phyloP scores from a whole-genome alignment of 805 yeast species.

The Scheffersomyces spartinae region DNA sequence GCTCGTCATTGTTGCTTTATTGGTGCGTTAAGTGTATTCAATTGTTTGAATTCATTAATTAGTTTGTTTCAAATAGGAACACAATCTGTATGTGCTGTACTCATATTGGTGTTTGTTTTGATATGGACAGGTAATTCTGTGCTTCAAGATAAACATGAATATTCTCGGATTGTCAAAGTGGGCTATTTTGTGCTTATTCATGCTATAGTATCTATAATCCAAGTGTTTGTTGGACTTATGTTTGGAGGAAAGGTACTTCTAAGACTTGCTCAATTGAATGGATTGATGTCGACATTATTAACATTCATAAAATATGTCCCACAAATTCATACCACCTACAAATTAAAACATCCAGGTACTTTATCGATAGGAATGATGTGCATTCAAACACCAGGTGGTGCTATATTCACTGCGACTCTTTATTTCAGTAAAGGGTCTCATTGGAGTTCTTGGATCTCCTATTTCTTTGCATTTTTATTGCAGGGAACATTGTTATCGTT shows the following conservation, averaged over 20 bases:
- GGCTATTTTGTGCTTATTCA: constrained; percentile 31
- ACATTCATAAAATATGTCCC: constrained; percentile 71
- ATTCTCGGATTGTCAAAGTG: constrained; percentile 24
- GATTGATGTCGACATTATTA: constrained; percentile 50
- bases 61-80: constrained; percentile 56
- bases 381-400: constrained; percentile 86
- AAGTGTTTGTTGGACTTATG: no score
- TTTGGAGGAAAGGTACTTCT: no score
- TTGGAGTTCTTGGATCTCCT: constrained; percentile 85
- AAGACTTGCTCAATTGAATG: constrained; percentile 53
- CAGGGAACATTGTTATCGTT: constrained; percentile 52
- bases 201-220: constrained; percentile 18
- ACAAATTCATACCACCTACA: constrained; percentile 60
- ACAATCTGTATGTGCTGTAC: constrained; percentile 48
- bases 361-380: constrained; percentile 72
- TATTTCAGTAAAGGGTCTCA: constrained; percentile 62
- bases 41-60: constrained; percentile 55
- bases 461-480: constrained; percentile 55
- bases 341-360: constrained; percentile 67
- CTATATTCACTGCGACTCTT: constrained; percentile 62
- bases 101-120: constrained; percentile 47
- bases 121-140: constrained; percentile 32
- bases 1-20: constrained; percentile 51
- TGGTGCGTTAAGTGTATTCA: constrained; percentile 34
- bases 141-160: constrained; percentile 36